A percentile compares a stretch with the other conserved stretches of the same genome.
Evolutionary conservation across 345 rosid species (phyloP).

Genomic region (Chamaenerion angustifolium): DNA sequence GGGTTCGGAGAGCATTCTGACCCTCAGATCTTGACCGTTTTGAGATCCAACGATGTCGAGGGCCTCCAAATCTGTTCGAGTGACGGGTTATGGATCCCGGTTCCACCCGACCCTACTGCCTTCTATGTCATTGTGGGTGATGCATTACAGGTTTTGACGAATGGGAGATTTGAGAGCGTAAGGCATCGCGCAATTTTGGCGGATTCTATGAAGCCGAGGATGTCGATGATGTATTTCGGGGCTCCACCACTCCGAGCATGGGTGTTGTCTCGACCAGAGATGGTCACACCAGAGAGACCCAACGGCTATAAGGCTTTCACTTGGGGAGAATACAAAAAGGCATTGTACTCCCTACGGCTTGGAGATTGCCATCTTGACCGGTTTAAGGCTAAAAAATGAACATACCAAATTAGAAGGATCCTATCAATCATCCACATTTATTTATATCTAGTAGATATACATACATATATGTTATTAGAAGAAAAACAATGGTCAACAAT

Average conservation of each 20-base stretch:
- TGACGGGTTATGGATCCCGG: constrained; percentile 63
- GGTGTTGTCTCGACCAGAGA: constrained; percentile 41
- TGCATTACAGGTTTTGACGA: constrained; percentile 70
- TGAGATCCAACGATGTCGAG: constrained; percentile 81
- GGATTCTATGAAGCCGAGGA: constrained; percentile 40
- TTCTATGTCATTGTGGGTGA: constrained; percentile 85
- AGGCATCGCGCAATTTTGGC: constrained; percentile 59
- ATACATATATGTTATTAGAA: too few species aligned
- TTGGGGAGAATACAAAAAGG: constrained; percentile 75
- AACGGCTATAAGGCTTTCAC: constrained; percentile 45
- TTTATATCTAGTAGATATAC: too few species aligned
- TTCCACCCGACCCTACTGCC: constrained; percentile 62
- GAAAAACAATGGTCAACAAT: too few species aligned
- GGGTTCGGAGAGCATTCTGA: constrained; percentile 97
- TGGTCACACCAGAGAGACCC: constrained; percentile 44
- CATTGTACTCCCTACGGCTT: constrained; percentile 53
- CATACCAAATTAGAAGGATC: too few species aligned
- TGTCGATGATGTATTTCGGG: constrained; percentile 79
- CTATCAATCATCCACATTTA: too few species aligned
- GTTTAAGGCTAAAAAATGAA: constrained; percentile 21
- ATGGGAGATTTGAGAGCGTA: constrained; percentile 74
- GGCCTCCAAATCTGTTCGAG: constrained; percentile 65
- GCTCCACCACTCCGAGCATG: constrained; percentile 57
- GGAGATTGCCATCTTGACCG: constrained; percentile 54
- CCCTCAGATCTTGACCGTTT: constrained; percentile 90